Evolutionary conservation across 805 yeast genomes (phyloP), one percentile per base, ranked within the genome.

Genomic region (Ogataea parapolymorpha): DNA sequence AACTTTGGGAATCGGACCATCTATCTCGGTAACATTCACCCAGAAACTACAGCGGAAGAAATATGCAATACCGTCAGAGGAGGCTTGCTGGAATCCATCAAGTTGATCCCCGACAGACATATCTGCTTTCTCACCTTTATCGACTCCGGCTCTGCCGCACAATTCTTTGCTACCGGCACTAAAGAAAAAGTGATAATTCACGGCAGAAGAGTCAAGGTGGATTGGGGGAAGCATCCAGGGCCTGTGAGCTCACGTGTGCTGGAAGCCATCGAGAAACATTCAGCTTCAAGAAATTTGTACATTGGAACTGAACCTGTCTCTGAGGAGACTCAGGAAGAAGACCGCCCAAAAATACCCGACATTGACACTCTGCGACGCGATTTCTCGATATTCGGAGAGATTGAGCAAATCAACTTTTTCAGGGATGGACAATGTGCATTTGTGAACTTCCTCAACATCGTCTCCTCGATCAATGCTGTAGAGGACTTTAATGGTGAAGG

Each of bases 251-350:
- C 76, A 31, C 69, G 72, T 2, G 70, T 85, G 31, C 65, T 79
- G 1, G 60, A 75, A 32, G 87, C 87, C 2, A 85, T 82, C 2
- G 40, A 45, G 15, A 75, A 85, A 2, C 43, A 30, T 8, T 89
- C 90, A 23, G 91, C 90, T 3, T 77, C 85, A 24, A 74, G 95
- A 66, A 85, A 85, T 56, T 77, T 85, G 12, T 85, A 85, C 59
- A 77, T 85, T 44, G 89, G 91, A 26, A 62, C 79, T 39, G 69
- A 68, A 12, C 70, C 65, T 45, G 67, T 71, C 32, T 66, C 66
- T 32, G 61, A 62, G 38, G 56, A 41, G 34, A 51, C 52, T 9
- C 51, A 51, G 18, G 64, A 61, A 47, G 66, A 63, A 4, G 41
- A 54, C 26, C 13, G 24, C 51, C 55, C 13, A 54, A 53, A 18